These are phyloP conservation scores for Nannochloropsis gaditana DNA, from an alignment of 108 stramenopile species.

Conservation along the genomic window DNA sequence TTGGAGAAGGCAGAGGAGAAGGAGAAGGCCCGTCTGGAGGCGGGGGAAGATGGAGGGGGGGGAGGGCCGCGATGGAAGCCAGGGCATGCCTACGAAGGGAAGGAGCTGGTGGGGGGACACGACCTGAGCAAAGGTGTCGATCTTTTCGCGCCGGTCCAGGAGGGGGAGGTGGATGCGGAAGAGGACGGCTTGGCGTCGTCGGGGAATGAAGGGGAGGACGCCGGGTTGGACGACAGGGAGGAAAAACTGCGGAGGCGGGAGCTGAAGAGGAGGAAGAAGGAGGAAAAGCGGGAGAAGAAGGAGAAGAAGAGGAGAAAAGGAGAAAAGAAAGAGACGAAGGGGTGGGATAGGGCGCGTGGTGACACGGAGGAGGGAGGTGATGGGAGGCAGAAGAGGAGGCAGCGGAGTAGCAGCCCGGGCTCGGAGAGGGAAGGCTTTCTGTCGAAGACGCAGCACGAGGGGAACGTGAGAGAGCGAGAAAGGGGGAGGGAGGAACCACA, in stretches of 20 bases:
- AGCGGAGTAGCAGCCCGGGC: background rate
- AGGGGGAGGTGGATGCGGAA: background rate
- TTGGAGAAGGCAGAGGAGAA: slow-evolving; percentile 69
- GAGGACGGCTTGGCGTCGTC: background rate
- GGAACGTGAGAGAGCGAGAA: too few species aligned
- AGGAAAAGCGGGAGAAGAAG: slow-evolving; percentile 33
- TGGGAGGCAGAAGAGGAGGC: background rate
- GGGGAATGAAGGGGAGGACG: background rate
- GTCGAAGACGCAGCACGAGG: too few species aligned
- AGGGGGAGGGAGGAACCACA: too few species aligned
- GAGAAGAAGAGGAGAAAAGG: slow-evolving; percentile 31
- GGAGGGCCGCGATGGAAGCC: slow-evolving; percentile 36
- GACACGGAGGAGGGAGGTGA: slow-evolving; percentile 40
- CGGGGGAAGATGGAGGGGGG: slow-evolving; percentile 36
- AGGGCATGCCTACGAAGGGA: slow-evolving; percentile 80
- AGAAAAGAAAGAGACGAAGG: slow-evolving; percentile 32
- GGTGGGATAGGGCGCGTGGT: slow-evolving; percentile 22
- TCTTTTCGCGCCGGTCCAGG: slow-evolving; percentile 65
- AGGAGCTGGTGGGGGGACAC: slow-evolving; percentile 66
- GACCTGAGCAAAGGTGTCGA: slow-evolving; percentile 75
- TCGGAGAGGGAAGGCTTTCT: too few species aligned
- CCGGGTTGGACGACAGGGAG: background rate
- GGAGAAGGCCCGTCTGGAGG: slow-evolving; percentile 38
- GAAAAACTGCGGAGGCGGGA: background rate
- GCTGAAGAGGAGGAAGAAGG: slow-evolving; percentile 34